Evolutionary conservation across 2,329 filamentous ascomycete genomes (phyloP).

Genomic region (Fusarium subglutinans): DNA sequence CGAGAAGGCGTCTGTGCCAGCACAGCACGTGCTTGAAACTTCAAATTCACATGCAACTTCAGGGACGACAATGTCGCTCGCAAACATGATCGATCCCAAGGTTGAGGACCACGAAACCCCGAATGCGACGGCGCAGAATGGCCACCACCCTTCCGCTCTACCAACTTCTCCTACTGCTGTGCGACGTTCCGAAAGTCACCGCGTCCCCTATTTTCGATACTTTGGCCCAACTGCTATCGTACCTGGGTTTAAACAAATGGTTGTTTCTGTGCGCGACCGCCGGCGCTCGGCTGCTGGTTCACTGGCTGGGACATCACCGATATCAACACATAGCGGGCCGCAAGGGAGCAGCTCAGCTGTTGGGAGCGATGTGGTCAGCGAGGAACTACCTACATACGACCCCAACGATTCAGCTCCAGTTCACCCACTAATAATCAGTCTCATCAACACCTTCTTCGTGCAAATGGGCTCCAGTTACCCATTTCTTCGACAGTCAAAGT

Average conservation of each 20-base stretch:
- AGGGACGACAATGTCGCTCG: conserved; percentile 10
- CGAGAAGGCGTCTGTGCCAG: conserved; percentile 36
- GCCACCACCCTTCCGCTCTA: not conserved
- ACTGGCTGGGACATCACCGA: conserved; percentile 63
- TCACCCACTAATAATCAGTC: conserved; percentile 76
- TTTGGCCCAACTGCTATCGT: conserved; percentile 92
- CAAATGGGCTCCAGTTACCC: conserved; percentile 88
- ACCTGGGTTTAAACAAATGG: conserved; percentile 93
- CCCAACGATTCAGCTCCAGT: conserved; percentile 74
- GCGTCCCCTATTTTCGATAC: conserved; percentile 89
- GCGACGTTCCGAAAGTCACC: conserved; percentile 64
- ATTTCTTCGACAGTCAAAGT: conserved; percentile 78
- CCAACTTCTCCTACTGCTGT: conserved; percentile 54
- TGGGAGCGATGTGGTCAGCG: conserved; percentile 56
- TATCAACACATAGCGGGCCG: conserved; percentile 50
- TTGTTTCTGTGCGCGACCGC: conserved; percentile 76
- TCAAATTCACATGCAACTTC: conserved; percentile 3
- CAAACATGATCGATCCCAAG: conserved; percentile 23
- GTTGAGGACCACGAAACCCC: conserved; percentile 10
- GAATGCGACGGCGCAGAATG: conserved; percentile 3
- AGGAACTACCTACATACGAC: conserved; percentile 79
- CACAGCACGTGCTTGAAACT: conserved; percentile 20
- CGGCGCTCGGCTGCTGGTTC: conserved; percentile 67
- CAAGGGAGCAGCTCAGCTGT: conserved; percentile 52
- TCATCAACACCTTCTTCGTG: conserved; percentile 82